These are phyloP conservation scores for Heliamphora exappendiculata DNA, from an alignment of 148 eudicot species.

Conservation along the genomic window DNA sequence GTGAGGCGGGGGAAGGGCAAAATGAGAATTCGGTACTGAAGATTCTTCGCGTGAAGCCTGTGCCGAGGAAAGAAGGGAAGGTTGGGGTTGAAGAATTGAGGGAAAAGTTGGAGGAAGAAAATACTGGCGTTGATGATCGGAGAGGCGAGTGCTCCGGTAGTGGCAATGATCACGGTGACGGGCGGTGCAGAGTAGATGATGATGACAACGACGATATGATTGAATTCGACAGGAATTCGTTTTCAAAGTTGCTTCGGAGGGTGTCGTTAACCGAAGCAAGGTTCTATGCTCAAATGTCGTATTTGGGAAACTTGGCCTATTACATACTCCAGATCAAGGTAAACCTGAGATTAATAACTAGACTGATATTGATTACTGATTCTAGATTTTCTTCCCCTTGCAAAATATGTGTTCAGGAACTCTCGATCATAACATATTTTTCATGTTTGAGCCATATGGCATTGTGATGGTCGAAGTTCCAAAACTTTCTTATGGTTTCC, in stretches of 20 bases:
- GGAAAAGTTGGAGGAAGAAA: constrained; percentile 22
- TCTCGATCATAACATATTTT: neutral
- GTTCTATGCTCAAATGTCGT: constrained; percentile 78
- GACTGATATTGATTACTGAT: neutral
- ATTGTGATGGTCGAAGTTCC: neutral
- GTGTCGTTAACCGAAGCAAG: constrained; percentile 75
- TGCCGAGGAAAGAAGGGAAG: constrained; percentile 36
- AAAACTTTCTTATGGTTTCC: neutral
- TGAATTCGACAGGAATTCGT: constrained; percentile 61
- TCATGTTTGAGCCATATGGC: neutral
- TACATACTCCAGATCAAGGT: constrained; percentile 83
- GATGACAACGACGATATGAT: constrained; percentile 37
- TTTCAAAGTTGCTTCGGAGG: constrained; percentile 63
- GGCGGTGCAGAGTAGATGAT: constrained; percentile 35
- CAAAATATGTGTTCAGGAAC: neutral
- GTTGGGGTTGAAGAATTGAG: constrained; percentile 11
- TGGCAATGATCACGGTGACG: constrained; percentile 15
- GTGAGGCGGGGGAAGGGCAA: constrained; percentile 16
- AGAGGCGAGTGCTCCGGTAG: constrained; percentile 11
- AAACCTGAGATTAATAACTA: neutral
- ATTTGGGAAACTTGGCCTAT: constrained; percentile 84
- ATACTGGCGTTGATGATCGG: constrained; percentile 16
- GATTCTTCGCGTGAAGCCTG: constrained; percentile 59
- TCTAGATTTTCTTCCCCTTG: neutral
- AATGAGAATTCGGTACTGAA: constrained; percentile 81